Percentiles rank a stretch among this genome's conserved stretches.
Conservation (phyloP, 495 filamentous ascomycete genomes). For the Xylaria flabelliformis region DNA sequence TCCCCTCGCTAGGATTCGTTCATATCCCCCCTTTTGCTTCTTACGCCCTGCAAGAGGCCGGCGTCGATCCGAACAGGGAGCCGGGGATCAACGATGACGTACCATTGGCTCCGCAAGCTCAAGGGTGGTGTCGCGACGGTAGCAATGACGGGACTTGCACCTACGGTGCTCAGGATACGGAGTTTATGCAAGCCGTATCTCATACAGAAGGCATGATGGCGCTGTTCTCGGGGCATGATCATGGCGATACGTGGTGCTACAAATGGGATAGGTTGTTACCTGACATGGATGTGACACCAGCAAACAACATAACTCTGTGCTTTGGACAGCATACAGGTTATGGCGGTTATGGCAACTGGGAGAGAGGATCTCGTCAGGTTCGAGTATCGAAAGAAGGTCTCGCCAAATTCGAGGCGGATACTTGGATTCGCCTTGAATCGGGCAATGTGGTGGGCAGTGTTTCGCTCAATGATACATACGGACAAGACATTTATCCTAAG, state of each 20-base stretch:
- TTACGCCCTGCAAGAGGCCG: slow-evolving; percentile 53
- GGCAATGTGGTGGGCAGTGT: slow-evolving; percentile 62
- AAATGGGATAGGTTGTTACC: slow-evolving; percentile 49
- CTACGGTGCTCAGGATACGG: slow-evolving; percentile 63
- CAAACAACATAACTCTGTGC: slow-evolving; percentile 59
- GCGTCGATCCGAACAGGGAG: slow-evolving; percentile 48
- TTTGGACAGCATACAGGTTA: slow-evolving; percentile 76
- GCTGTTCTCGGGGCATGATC: slow-evolving; percentile 73
- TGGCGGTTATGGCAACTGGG: slow-evolving; percentile 72
- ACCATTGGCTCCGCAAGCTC: slow-evolving; percentile 57
- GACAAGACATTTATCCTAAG: slow-evolving; percentile 61
- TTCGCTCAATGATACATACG: slow-evolving; percentile 73
- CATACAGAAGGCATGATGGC: slow-evolving; percentile 64
- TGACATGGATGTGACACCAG: slow-evolving; percentile 40
- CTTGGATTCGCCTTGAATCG: slow-evolving; percentile 71
- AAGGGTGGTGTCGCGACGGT: slow-evolving; percentile 58
- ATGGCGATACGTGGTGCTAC: slow-evolving; percentile 71
- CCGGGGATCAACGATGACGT: slow-evolving; percentile 73
- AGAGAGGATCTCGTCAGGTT: slow-evolving; percentile 66
- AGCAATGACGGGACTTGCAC: slow-evolving; percentile 42
- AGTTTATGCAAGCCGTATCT: slow-evolving; percentile 70
- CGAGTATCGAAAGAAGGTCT: slow-evolving; percentile 49
- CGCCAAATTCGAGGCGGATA: slow-evolving; percentile 55
- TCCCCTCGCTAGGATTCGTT: slow-evolving; percentile 74
- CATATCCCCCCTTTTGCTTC: slow-evolving; percentile 73